Evolutionary conservation across 352 stramenopile genomes (phyloP), one percentile per base, ranked within the genome.

Genomic region (Pythium phragmitis): DNA sequence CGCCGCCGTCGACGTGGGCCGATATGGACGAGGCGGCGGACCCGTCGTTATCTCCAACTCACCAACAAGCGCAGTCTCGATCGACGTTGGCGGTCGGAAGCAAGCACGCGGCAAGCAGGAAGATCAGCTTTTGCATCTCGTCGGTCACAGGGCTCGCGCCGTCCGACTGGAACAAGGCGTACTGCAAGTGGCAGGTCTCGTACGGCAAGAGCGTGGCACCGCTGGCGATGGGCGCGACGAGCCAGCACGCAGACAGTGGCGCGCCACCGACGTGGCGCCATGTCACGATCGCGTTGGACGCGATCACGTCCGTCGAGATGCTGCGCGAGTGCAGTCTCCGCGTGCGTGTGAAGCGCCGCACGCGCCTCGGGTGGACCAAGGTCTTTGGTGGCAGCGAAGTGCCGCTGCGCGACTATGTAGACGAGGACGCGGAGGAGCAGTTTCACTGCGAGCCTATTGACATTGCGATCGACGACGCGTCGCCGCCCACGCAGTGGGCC

Each of bases 101-200:
- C 14, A 46, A 46, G 14, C 9, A 13, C 11, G 34, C 34, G 34
- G 34, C 41, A 14, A 17, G 11, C 51, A 14, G 16, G 11, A 53
- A 54, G 28, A 42, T 63, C 16, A 58, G 41, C n/a, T 53, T 68
- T 14, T 50, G 23, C 34, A 63, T 68, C 36, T 8, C 43, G 11
- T 52, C 41, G 0, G n/a, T 58, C 34, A 19, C 41, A 17, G 45
- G 54, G 5, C 61, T 68, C 23, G 12, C 43, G 12, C 19, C 19
- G 7, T 67, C 37, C 28, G 60, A 67, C 43, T 67, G 60, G 60
- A 34, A 37, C 34, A 60, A 61, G 43, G 16, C 45, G 43, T 57
- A 67, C 52, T 67, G 60, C 52, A 60, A 67, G 43, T 67, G 60
- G 60, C 9, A 42, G 19, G 33, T 67, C 4, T 36, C 48, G 12